phyloP scores from a whole-genome alignment of 768 basidiomycete species.

The Russula dissimulans region DNA sequence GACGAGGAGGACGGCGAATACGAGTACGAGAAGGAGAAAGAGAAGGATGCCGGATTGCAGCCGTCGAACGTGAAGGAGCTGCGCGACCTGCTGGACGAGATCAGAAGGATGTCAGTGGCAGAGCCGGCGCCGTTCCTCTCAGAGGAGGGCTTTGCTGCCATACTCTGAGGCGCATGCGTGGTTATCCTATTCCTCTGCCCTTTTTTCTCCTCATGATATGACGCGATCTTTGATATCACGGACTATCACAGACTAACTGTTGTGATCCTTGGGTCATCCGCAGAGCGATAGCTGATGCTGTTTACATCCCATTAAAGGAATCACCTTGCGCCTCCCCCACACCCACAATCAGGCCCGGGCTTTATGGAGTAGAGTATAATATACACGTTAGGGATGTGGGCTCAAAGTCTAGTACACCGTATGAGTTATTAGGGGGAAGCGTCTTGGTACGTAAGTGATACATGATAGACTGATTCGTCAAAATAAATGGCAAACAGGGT shows the following conservation, averaged over 20 bases:
- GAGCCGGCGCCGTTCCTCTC: conserved; percentile 2
- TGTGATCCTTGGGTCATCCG: background rate
- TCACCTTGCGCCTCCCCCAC: background rate
- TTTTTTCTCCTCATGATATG: background rate
- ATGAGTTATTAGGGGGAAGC: too few species aligned
- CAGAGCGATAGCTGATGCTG: conserved; percentile 6
- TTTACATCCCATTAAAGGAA: background rate
- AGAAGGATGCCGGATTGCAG: conserved; percentile 20
- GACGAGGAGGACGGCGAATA: conserved; percentile 23
- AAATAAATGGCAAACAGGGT: too few species aligned
- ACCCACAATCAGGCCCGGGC: too few species aligned
- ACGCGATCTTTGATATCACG: too few species aligned
- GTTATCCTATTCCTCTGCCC: too few species aligned
- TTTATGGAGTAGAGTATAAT: too few species aligned
- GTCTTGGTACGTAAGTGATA: too few species aligned
- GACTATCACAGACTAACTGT: too few species aligned
- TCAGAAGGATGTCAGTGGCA: conserved; percentile 15
- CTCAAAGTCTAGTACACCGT: too few species aligned
- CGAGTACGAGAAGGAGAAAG: conserved; percentile 28
- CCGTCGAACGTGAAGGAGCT: conserved; percentile 19
- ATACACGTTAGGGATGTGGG: background rate
- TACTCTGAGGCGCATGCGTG: background rate
- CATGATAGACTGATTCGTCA: too few species aligned
- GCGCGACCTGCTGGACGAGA: conserved; percentile 16
- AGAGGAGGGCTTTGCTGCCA: conserved; percentile 5